Evolutionary conservation across 2,329 filamentous ascomycete genomes (phyloP).

Genomic region (Alternaria triticimaculans): DNA sequence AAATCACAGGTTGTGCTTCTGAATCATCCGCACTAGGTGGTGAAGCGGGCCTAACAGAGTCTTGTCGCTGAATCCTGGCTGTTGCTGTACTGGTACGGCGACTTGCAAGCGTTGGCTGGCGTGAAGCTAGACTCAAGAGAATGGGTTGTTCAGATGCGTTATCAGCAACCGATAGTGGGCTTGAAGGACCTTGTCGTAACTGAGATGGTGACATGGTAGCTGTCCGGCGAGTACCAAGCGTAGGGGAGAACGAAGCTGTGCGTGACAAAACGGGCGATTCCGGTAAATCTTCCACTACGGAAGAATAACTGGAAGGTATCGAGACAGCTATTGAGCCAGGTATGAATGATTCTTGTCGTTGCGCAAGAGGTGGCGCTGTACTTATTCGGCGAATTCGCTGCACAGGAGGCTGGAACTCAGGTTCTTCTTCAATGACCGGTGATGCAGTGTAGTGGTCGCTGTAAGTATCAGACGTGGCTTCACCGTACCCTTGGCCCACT

Average conservation of each 20-base stretch:
- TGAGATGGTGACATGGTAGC: not conserved
- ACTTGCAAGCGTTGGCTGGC: not conserved
- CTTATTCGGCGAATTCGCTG: not conserved
- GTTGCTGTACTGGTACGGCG: not conserved
- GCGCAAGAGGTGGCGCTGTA: not conserved
- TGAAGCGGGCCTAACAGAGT: not conserved
- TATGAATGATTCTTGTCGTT: not conserved
- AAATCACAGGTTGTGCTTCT: not conserved
- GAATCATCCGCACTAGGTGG: slow-evolving; percentile 7
- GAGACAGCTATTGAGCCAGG: not conserved
- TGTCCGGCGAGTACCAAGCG: not conserved
- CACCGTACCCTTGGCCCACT: not conserved
- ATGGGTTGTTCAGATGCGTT: not conserved
- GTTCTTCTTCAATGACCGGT: not conserved
- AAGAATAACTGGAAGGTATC: not conserved
- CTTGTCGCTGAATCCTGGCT: not conserved
- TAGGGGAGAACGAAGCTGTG: not conserved
- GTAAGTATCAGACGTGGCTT: not conserved
- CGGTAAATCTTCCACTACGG: not conserved
- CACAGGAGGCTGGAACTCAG: not conserved
- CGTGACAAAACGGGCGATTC: not conserved
- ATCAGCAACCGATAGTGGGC: not conserved
- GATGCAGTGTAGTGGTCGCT: not conserved
- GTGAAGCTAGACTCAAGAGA: not conserved
- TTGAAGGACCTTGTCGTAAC: not conserved